Evolutionary conservation across 805 yeast species (phyloP), one percentile per base, ranked within the genome.

Genomic region (Wickerhamomyces silvicola): DNA sequence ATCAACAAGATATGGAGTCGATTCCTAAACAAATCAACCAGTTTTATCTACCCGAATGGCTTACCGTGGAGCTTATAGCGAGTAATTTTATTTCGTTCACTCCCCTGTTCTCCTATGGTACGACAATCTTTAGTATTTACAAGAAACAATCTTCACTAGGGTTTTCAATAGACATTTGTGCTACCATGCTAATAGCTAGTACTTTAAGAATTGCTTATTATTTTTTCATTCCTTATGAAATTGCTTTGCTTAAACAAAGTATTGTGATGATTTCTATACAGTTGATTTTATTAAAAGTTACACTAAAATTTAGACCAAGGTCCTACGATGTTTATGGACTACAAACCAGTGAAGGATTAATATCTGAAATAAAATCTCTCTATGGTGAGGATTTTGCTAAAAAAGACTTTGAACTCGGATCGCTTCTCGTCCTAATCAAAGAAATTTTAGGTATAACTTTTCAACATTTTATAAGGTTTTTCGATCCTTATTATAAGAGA

Each of bases 151-250:
- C 87, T 1, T 72, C 90, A 1, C 64, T 72, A 15, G 97, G 96
- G 15, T 86, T 87, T 50, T 81, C 94, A 5, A 64, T 86, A n/a
- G 97, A 88, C 57, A 83, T 88, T 9, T 88, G 96, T 58, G 88
- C 86, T 6, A 84, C 95, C 6, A 86, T 88, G 95, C 54, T 87
- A 39, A 66, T 85, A 41, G 79, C 95, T 1, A 72, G 86, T 25
- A 72, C 77, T 5, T 59, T 86, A 28, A 66, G 94, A 42, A 78
- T 87, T 18, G 74, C 76, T 35, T 87, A 84, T 60, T 88, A 81
- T 61, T 55, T 81, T 39, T 78, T 84, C 30, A 72, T 78, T 28
- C 95, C 95, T 0, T 87, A 79, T 52, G 96, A 87, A 53, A 56
- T 72, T n/a, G 73, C 94, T 3, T 57, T 87, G 25, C 62, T 87